Evolutionary conservation across 2,329 filamentous ascomycete genomes (phyloP).

Genomic region (Rhinocladiella similis): DNA sequence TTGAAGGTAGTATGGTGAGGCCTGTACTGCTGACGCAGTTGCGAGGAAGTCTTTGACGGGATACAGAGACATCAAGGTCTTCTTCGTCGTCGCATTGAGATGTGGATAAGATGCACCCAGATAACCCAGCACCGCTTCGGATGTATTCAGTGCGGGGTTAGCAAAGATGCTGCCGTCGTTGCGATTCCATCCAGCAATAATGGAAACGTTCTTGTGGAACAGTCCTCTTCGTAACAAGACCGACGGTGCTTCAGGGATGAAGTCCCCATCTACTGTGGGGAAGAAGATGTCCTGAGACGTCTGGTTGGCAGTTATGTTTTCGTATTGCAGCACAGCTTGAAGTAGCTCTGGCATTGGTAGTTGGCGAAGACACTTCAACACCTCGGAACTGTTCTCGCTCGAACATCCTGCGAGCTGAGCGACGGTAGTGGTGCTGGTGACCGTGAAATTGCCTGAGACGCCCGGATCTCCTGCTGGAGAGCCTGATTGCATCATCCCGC

Average conservation of each 20-base stretch:
- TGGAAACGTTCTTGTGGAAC: conserved; percentile 41
- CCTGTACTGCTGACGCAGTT: background rate
- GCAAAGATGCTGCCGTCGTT: conserved; percentile 18
- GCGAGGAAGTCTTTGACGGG: conserved; percentile 11
- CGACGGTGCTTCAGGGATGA: conserved; percentile 47
- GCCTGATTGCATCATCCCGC: conserved; percentile 43
- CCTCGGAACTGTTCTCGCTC: conserved; percentile 3
- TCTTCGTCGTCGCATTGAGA: conserved; percentile 11
- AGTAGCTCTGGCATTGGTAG: conserved; percentile 6
- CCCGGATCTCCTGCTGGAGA: conserved; percentile 55
- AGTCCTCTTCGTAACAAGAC: conserved; percentile 41
- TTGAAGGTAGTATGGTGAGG: conserved; percentile 15
- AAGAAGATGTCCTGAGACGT: conserved; percentile 16
- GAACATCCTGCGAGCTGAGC: conserved; percentile 13
- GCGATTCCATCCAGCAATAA: conserved; percentile 19
- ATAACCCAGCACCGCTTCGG: conserved; percentile 4
- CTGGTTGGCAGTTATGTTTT: conserved; percentile 9
- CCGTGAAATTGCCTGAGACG: conserved; percentile 49
- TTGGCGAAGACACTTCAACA: conserved; percentile 7
- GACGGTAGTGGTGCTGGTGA: conserved; percentile 10
- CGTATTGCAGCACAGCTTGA: conserved; percentile 11
- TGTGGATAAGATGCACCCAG: conserved; percentile 8
- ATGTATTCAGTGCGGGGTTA: conserved; percentile 4
- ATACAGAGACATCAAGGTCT: conserved; percentile 11
- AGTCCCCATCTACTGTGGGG: conserved; percentile 52